Percentiles rank a stretch among this genome's conserved stretches.
These are phyloP conservation scores for Zizania latifolia DNA, from an alignment of 176 grass and related monocot species.

Conservation along the genomic window DNA sequence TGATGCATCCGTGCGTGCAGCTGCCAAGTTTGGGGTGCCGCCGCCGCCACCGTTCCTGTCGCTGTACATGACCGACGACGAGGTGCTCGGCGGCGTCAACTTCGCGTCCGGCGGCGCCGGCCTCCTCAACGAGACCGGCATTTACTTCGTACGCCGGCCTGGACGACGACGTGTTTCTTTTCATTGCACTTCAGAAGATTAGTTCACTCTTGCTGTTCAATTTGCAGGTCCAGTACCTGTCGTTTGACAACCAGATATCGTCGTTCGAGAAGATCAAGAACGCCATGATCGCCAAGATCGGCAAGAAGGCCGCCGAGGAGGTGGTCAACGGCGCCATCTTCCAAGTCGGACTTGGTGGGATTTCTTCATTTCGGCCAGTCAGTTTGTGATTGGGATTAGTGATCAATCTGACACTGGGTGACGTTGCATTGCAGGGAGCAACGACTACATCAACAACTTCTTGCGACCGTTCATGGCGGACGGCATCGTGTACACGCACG, in stretches of 20 bases:
- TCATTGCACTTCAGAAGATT: background rate
- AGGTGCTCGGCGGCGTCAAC: conserved; percentile 66
- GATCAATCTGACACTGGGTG: background rate
- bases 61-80: conserved; percentile 67
- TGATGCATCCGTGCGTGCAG: conserved; percentile 21
- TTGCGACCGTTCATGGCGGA: conserved; percentile 86
- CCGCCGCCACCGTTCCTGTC: conserved; percentile 67
- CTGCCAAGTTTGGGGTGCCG: conserved; percentile 69
- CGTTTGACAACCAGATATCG: conserved; percentile 86
- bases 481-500: conserved; percentile 68
- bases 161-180: background rate
- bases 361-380: background rate
- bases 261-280: conserved; percentile 55
- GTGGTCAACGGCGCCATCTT: conserved; percentile 63
- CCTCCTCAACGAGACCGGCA: conserved; percentile 89
- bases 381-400: background rate
- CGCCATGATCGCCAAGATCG: conserved; percentile 64
- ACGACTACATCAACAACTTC: conserved; percentile 99
- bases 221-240: conserved; percentile 82
- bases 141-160: conserved; percentile 93
- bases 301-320: conserved; percentile 54
- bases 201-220: background rate
- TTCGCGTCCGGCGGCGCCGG: conserved; percentile 88
- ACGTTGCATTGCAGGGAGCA: conserved; percentile 60
- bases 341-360: conserved; percentile 68